Evolutionary conservation across 805 yeast species (phyloP).

Genomic region (Ogataea pilisensis): DNA sequence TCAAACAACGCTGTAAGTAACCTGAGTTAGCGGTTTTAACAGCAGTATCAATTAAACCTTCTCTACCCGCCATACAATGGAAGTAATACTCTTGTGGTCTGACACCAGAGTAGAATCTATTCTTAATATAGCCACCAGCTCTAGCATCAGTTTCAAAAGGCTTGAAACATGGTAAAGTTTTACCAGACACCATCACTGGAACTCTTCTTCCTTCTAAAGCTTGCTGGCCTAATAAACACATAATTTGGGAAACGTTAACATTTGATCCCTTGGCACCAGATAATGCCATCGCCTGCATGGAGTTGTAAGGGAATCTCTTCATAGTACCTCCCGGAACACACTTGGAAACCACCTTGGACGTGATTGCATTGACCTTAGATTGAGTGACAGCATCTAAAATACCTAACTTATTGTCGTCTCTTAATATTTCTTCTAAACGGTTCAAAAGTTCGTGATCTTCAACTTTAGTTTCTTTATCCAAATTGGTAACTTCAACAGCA

Average conservation of each 20-base stretch:
- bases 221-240: conserved; percentile 99
- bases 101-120: conserved; percentile 96
- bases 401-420: conserved; percentile 90
- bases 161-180: conserved; percentile 92
- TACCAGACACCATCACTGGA: conserved; percentile 98
- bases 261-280: conserved; percentile 99
- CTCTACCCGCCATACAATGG: conserved; percentile 98
- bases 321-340: conserved; percentile 97
- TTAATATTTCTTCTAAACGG: conserved; percentile 88
- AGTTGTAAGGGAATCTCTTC: conserved; percentile 91
- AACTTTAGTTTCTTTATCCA: conserved; percentile 46
- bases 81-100: conserved; percentile 98
- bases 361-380: conserved; percentile 84
- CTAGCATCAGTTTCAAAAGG: conserved; percentile 96
- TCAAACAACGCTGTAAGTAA: conserved; percentile 80
- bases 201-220: conserved; percentile 99
- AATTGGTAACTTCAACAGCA: conserved; percentile 90
- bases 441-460: conserved; percentile 72
- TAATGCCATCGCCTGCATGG: conserved; percentile 98
- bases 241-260: conserved; percentile 97
- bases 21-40: background rate
- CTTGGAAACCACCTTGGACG: conserved; percentile 89
- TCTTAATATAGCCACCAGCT: conserved; percentile 98
- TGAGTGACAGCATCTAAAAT: conserved; percentile 94
- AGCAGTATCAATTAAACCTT: background rate